Percentiles rank a stretch among this genome's conserved stretches.
phyloP scores from a whole-genome alignment of 2,329 filamentous ascomycete species.

The Arthroderma sp. region DNA sequence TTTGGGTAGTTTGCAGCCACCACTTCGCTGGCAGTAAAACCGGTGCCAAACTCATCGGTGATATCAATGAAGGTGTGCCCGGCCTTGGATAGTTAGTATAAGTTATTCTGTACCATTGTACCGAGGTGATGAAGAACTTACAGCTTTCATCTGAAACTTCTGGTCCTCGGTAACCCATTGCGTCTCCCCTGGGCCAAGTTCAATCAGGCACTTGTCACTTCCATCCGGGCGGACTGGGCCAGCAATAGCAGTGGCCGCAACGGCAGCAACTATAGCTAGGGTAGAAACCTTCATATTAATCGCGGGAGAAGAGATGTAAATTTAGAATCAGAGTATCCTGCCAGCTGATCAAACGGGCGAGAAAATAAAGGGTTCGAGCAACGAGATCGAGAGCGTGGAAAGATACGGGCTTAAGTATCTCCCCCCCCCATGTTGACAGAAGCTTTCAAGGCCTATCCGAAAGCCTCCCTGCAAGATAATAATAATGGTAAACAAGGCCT shows the following conservation, averaged over 20 bases:
- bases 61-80: constrained; percentile 76
- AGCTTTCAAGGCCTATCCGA: not conserved
- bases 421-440: not conserved
- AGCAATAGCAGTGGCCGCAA: not conserved
- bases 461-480: not conserved
- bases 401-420: not conserved
- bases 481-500: no score
- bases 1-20: constrained; percentile 50
- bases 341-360: not conserved
- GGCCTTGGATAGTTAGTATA: not conserved
- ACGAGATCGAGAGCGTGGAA: not conserved
- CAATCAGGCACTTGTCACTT: constrained; percentile 56
- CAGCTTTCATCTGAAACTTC: constrained; percentile 70
- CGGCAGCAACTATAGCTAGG: not conserved
- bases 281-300: not conserved
- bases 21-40: constrained; percentile 36
- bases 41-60: constrained; percentile 51
- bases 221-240: not conserved
- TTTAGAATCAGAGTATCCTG: not conserved
- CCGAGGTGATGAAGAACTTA: not conserved
- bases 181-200: constrained; percentile 70
- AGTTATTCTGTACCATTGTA: not conserved
- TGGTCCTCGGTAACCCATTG: constrained; percentile 85
- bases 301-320: not conserved
- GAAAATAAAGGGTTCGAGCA: not conserved